Evolutionary conservation across 352 stramenopile species (phyloP).

Genomic region (Globisporangium irregulare): DNA sequence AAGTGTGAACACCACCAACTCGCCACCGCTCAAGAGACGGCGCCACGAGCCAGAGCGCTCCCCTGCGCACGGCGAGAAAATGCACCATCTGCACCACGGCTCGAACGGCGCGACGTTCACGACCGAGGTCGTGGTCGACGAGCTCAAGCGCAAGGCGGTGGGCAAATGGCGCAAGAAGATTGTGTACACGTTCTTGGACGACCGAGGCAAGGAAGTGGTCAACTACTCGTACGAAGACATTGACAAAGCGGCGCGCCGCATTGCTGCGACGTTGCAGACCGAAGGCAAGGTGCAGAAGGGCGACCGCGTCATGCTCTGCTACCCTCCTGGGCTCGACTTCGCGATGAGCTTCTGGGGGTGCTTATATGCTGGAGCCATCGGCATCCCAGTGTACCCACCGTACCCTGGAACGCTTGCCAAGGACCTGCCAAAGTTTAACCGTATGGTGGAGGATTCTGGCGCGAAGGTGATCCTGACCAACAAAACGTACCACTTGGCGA

Average conservation of each 20-base stretch:
- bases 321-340: slow-evolving; percentile 74
- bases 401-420: slow-evolving; percentile 70
- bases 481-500: slow-evolving; percentile 75
- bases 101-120: slow-evolving; percentile 29
- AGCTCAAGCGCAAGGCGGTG: slow-evolving; percentile 48
- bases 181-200: slow-evolving; percentile 83
- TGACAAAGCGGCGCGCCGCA: slow-evolving; percentile 52
- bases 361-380: slow-evolving; percentile 67
- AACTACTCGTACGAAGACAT: slow-evolving; percentile 75
- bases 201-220: slow-evolving; percentile 54
- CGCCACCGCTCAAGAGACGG: slow-evolving; percentile 32
- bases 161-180: slow-evolving; percentile 58
- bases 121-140: slow-evolving; percentile 38
- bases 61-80: slow-evolving; percentile 2
- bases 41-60: slow-evolving; percentile 21
- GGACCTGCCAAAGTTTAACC: slow-evolving; percentile 79
- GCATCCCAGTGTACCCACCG: slow-evolving; percentile 74
- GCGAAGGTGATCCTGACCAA: slow-evolving; percentile 69
- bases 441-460: slow-evolving; percentile 66
- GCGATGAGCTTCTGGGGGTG: slow-evolving; percentile 77
- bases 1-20: neutral
- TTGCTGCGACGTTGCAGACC: slow-evolving; percentile 57
- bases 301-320: slow-evolving; percentile 77
- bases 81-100: slow-evolving; percentile 16
- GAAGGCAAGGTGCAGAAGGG: slow-evolving; percentile 47